Base-by-base conservation (phyloP, 176 grass and related monocot genomes). In the Avena sativa region DNA sequence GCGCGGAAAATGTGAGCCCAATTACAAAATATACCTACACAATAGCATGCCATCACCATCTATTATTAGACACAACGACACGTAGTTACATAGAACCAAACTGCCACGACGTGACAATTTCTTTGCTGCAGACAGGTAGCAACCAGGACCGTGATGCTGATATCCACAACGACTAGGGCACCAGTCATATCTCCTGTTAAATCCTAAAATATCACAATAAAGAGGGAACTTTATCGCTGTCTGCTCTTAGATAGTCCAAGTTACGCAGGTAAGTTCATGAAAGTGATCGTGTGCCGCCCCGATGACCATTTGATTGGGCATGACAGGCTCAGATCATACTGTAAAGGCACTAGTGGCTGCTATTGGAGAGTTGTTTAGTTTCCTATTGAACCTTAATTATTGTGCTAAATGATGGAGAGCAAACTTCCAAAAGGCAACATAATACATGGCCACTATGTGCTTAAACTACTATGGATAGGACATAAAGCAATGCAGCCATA, bases 371-470 rank as follows among this genome's bases (percentile, higher is more conserved):
- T 50, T 81, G 28, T 21, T 82, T 71, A 7, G n/a, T 53, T 19
- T 53, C 12, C 48, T 78, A 23, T 56, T 38, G 7, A 76, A 67
- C 19, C 50, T 61, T 68, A 79, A 43, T 75, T 26, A 67, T 80
- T 55, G 68, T 76, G 76, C 75, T 79, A n/a, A 12, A 30, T 84
- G 51, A 84, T 80, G 81, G 76, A 67, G 40, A 68, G 58, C 76
- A 81, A 69, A 71, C 28, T 67, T 36, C 28, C 82, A 68, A 88
- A 88, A 88, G 83, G 82, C 81, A 84, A 62, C 82, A 88, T 85
- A 71, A 76, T 76, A 85, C 89, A 55, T 77, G 52, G 60, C 60
- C 86, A 88, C 30, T 76, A 77, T 60, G 82, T 55, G 44, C 40
- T 81, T 91, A 91, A 88, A 81, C 52, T 62, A 81, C 0, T 11